Conservation (phyloP, 2,329 filamentous ascomycete genomes). For the Fonsecaea erecta region DNA sequence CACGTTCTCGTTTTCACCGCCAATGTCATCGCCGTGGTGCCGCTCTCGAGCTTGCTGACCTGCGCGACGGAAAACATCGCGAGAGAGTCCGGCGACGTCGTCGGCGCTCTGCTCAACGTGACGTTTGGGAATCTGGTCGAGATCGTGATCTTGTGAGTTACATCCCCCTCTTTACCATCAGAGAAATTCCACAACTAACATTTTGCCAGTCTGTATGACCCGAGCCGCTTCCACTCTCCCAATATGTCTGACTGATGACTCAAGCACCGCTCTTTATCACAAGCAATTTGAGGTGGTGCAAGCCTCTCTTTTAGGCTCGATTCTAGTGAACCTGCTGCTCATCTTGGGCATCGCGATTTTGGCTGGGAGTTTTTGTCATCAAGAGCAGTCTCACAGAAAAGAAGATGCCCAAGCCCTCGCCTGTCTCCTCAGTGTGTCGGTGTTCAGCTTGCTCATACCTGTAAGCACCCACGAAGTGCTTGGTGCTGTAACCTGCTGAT, state of each 20-base stretch:
- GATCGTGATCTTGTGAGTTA: constrained; percentile 25
- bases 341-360: constrained; percentile 84
- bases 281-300: constrained; percentile 83
- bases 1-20: constrained; percentile 74
- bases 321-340: constrained; percentile 89
- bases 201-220: constrained; percentile 5
- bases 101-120: constrained; percentile 86
- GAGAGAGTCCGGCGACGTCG: constrained; percentile 70
- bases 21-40: constrained; percentile 91
- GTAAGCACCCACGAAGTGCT: neutral
- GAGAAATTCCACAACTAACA: neutral
- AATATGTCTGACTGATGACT: constrained; percentile 2
- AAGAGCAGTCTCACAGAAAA: constrained; percentile 86
- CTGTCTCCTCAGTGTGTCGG: constrained; percentile 75
- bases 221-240: neutral
- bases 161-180: neutral
- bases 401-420: constrained; percentile 88
- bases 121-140: constrained; percentile 66
- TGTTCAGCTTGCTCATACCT: constrained; percentile 82
- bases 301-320: constrained; percentile 93
- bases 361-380: constrained; percentile 73
- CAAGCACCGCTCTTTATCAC: constrained; percentile 75
- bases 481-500: constrained; percentile 10
- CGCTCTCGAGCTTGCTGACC: constrained; percentile 82
- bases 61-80: constrained; percentile 90